Conservation (phyloP, 495 filamentous ascomycete genomes). For the Lindgomyces ingoldianus region DNA sequence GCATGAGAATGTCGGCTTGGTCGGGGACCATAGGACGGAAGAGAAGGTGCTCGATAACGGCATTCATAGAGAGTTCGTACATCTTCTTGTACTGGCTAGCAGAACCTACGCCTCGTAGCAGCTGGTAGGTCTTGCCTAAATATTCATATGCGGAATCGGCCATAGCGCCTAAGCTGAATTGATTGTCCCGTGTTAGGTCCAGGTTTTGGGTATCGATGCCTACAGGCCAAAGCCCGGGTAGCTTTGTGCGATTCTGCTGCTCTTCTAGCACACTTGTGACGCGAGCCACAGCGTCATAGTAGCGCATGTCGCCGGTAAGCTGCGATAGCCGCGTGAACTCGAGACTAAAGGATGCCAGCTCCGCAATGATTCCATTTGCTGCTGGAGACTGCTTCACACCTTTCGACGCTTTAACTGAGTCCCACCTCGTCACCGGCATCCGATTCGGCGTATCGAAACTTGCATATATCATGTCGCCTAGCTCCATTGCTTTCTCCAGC, state of each 20-base stretch:
- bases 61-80: constrained; percentile 45
- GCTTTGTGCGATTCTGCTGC: constrained; percentile 43
- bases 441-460: constrained; percentile 47
- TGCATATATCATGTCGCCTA: constrained; percentile 46
- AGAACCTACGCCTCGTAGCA: constrained; percentile 38
- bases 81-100: constrained; percentile 49
- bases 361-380: constrained; percentile 47
- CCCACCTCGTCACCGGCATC: constrained; percentile 55
- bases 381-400: constrained; percentile 49
- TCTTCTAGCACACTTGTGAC: constrained; percentile 39
- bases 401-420: constrained; percentile 44
- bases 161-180: constrained; percentile 46
- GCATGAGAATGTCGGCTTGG: constrained; percentile 47
- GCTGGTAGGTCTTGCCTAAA: constrained; percentile 40
- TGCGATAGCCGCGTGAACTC: constrained; percentile 47
- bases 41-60: constrained; percentile 46
- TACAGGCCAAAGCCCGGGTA: constrained; percentile 48
- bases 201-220: constrained; percentile 43
- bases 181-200: constrained; percentile 45
- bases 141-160: constrained; percentile 47
- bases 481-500: constrained; percentile 43
- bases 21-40: constrained; percentile 51
- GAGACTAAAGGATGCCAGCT: constrained; percentile 45
- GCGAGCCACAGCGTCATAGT: constrained; percentile 43
- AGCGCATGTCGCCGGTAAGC: constrained; percentile 44